A percentile compares a stretch with the other conserved stretches of the same genome.
These are phyloP conservation scores for Phytophthora pistaciae DNA, from an alignment of 352 stramenopile genomes.

Conservation along the genomic window DNA sequence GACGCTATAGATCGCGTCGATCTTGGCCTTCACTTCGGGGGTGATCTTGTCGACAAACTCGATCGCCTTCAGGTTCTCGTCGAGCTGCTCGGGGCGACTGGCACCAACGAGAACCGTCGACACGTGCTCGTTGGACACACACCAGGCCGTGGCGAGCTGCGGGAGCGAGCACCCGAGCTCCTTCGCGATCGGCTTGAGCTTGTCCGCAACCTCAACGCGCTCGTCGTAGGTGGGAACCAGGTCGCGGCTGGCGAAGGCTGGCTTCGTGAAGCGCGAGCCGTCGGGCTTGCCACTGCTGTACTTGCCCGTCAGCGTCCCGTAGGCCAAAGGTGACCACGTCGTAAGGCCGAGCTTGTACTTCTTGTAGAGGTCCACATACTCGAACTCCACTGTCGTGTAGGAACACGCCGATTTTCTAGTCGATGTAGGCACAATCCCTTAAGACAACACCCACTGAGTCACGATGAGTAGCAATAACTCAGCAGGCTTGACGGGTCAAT, in stretches of 20 bases:
- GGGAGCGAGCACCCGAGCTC: constrained; percentile 2
- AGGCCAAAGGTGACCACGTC: constrained; percentile 12
- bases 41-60: constrained; percentile 1
- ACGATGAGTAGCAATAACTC: too few relatives aligned
- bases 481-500: too few relatives aligned
- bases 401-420: too few relatives aligned
- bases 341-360: constrained; percentile 10
- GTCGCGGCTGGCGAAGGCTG: not conserved
- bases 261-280: constrained; percentile 4
- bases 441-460: too few relatives aligned
- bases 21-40: constrained; percentile 5
- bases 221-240: not conserved
- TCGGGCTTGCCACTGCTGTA: constrained; percentile 9
- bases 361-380: constrained; percentile 54
- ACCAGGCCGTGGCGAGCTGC: constrained; percentile 9
- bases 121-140: constrained; percentile 3
- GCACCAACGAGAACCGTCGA: constrained; percentile 8
- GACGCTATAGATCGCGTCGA: not conserved
- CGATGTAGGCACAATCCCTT: too few relatives aligned
- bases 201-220: constrained; percentile 13
- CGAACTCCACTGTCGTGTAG: too few relatives aligned
- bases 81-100: constrained; percentile 1
- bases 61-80: constrained; percentile 12
- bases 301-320: constrained; percentile 13
- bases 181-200: constrained; percentile 16